A percentile compares a stretch with the other conserved stretches of the same genome.
These are phyloP conservation scores for Penicillium subrubescens DNA, from an alignment of 495 filamentous ascomycete genomes.

Conservation along the genomic window DNA sequence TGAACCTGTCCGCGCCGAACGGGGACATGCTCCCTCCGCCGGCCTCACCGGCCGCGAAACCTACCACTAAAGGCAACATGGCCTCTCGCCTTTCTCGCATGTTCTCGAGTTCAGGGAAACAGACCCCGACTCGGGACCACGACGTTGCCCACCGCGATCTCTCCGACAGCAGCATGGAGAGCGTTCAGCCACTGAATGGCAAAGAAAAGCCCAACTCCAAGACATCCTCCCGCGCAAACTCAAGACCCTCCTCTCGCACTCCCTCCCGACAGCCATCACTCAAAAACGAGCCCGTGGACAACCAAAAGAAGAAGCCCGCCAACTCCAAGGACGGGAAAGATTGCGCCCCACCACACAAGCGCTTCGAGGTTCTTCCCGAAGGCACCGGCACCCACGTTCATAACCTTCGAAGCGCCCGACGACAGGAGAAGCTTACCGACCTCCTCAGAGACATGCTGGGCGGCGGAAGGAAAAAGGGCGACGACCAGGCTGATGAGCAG, in stretches of 20 bases:
- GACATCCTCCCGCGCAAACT: conserved; percentile 33
- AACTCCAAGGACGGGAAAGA: conserved; percentile 49
- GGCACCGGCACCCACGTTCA: conserved; percentile 73
- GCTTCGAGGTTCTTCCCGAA: conserved; percentile 62
- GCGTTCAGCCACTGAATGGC: conserved; percentile 33
- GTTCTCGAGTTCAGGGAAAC: conserved; percentile 51
- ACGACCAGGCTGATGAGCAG: conserved; percentile 66
- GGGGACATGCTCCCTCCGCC: conserved; percentile 36
- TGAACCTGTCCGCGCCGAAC: conserved; percentile 44
- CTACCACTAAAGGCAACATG: conserved; percentile 53
- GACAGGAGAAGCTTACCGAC: conserved; percentile 94
- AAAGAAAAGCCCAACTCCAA: conserved; percentile 41
- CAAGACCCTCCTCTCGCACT: conserved; percentile 40
- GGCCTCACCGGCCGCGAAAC: conserved; percentile 38
- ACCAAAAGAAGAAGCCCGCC: conserved; percentile 36
- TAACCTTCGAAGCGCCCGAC: conserved; percentile 78
- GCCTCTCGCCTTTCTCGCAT: conserved; percentile 62
- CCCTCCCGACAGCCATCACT: conserved; percentile 48
- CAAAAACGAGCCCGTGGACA: conserved; percentile 36
- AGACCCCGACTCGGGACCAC: conserved; percentile 34
- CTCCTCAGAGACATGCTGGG: conserved; percentile 84
- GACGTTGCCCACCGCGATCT: conserved; percentile 36
- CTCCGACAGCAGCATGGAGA: conserved; percentile 46
- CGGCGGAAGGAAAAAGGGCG: conserved; percentile 70
- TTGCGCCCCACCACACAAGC: conserved; percentile 43